These are phyloP conservation scores for Passiflora organensis DNA, from an alignment of 345 rosid species.

Conservation along the genomic window DNA sequence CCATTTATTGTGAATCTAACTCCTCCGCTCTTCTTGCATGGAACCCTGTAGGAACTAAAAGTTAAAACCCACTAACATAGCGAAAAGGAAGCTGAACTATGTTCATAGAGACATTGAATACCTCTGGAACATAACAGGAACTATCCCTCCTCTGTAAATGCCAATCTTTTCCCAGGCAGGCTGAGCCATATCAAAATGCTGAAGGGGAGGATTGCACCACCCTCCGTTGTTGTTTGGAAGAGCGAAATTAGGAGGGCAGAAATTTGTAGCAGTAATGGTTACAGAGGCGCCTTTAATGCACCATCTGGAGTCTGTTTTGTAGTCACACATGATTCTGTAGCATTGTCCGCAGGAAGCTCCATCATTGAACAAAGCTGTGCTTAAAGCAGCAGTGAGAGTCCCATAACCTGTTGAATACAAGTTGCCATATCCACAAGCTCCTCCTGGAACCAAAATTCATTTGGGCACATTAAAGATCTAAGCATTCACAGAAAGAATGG, in stretches of 20 bases:
- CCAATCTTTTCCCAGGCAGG: constrained; percentile 94
- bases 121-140: constrained; percentile 82
- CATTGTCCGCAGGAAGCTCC: constrained; percentile 28
- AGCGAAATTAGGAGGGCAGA: constrained; percentile 42
- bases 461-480: neutral
- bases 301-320: constrained; percentile 20
- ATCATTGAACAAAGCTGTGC: constrained; percentile 30
- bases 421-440: constrained; percentile 32
- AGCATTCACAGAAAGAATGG: neutral
- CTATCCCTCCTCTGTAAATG: constrained; percentile 73
- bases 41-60: constrained; percentile 46
- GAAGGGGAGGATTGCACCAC: constrained; percentile 96
- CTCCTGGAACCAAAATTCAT: constrained; percentile 11
- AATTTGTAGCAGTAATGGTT: constrained; percentile 27
- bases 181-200: constrained; percentile 93
- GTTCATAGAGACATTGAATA: too few species aligned
- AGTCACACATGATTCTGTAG: constrained; percentile 24
- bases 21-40: constrained; percentile 75
- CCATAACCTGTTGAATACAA: constrained; percentile 29
- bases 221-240: constrained; percentile 73
- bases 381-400: constrained; percentile 24
- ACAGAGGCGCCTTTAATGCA: constrained; percentile 21
- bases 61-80: neutral
- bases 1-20: constrained; percentile 85
- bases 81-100: too few species aligned